Conservation (phyloP, 345 rosid species). For the Heritiera littoralis region DNA sequence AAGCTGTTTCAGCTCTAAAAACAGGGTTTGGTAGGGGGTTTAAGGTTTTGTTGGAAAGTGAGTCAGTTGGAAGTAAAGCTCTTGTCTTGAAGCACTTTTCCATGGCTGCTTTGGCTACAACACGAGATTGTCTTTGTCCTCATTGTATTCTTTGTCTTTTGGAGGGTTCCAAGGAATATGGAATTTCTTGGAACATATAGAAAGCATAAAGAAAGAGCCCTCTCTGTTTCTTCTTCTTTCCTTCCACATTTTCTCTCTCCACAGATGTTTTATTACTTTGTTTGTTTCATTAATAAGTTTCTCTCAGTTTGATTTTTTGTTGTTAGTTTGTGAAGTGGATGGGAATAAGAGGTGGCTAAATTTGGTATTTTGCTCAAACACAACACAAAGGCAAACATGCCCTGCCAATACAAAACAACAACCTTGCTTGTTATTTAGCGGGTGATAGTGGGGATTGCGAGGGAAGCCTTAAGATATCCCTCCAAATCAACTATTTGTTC, state of each 20-base stretch:
- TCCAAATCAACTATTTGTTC: slow-evolving; percentile 47
- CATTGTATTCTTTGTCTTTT: slow-evolving; percentile 50
- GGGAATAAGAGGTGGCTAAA: slow-evolving; percentile 60
- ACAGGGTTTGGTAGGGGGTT: slow-evolving; percentile 17
- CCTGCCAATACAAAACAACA: slow-evolving; percentile 54
- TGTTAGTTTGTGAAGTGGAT: slow-evolving; percentile 24
- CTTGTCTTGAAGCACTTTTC: slow-evolving; percentile 34
- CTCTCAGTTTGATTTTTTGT: too few relatives aligned
- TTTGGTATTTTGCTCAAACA: slow-evolving; percentile 38
- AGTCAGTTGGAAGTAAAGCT: slow-evolving; percentile 34
- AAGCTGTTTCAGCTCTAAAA: slow-evolving; percentile 14
- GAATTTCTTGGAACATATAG: slow-evolving; percentile 63
- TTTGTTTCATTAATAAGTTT: background rate
- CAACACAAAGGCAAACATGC: slow-evolving; percentile 43
- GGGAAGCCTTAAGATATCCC: slow-evolving; percentile 25
- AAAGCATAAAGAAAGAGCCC: slow-evolving; percentile 23
- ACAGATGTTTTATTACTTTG: background rate
- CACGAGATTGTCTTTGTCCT: slow-evolving; percentile 59
- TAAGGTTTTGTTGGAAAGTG: slow-evolving; percentile 43
- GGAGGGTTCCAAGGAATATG: slow-evolving; percentile 50
- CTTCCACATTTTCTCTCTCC: background rate
- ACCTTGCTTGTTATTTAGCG: slow-evolving; percentile 46
- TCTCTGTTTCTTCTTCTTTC: slow-evolving; percentile 15
- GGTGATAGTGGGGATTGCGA: slow-evolving; percentile 49
- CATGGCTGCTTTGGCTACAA: slow-evolving; percentile 55